A percentile compares a stretch with the other conserved stretches of the same genome.
phyloP scores from a whole-genome alignment of 768 basidiomycete genomes.

The Phaeotremella skinneri region DNA sequence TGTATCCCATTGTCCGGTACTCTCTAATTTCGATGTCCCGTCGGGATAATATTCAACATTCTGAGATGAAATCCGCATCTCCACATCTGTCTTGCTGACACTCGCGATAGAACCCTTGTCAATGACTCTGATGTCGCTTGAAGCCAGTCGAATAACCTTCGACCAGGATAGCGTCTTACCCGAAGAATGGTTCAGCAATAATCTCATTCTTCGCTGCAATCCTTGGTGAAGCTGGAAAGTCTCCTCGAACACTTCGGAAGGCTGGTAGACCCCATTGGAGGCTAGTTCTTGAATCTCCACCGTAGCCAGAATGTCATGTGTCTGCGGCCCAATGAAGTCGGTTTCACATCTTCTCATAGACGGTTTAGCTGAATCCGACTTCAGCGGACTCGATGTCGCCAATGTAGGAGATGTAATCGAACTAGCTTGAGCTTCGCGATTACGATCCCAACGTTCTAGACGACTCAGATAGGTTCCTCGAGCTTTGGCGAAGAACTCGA shows the following conservation, averaged over 20 bases:
- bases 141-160: constrained; percentile 67
- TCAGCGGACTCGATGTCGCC: too few relatives aligned
- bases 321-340: constrained; percentile 81
- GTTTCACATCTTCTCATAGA: constrained; percentile 88
- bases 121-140: constrained; percentile 80
- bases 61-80: constrained; percentile 69
- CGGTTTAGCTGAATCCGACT: constrained; percentile 28
- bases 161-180: constrained; percentile 87
- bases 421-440: constrained; percentile 77
- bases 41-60: constrained; percentile 73
- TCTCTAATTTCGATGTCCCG: constrained; percentile 70
- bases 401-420: too few relatives aligned
- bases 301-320: constrained; percentile 86
- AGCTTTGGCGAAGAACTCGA: constrained; percentile 85
- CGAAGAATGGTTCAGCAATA: constrained; percentile 80
- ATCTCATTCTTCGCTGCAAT: constrained; percentile 73
- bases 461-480: constrained; percentile 81
- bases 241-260: constrained; percentile 80
- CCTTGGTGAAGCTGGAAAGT: constrained; percentile 90
- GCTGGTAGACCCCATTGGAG: constrained; percentile 75
- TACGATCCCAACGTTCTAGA: constrained; percentile 89
- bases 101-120: constrained; percentile 65
- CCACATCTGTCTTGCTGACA: constrained; percentile 56
- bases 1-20: constrained; percentile 85
- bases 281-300: constrained; percentile 77